Base-by-base conservation (phyloP, 1,284 basidiomycete species). In the Gomphus bonarii region DNA sequence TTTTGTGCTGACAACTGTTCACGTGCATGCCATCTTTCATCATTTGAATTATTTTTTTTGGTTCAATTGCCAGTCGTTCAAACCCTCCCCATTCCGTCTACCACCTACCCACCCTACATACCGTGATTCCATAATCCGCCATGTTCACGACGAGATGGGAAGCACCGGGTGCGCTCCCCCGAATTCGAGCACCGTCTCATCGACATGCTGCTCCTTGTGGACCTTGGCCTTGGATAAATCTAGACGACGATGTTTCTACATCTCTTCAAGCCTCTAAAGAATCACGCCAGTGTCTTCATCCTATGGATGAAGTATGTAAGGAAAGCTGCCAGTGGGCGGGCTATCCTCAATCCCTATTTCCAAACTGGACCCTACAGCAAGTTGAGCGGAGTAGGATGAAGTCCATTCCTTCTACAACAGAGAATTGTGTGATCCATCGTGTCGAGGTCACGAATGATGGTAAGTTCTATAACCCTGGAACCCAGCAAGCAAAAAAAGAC, bases 301-400 rank as follows among this genome's bases (percentile, higher is more conserved):
- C 22, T 56, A 38, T 60, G 61, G 42, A 46, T 64, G 42, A 62
- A 65, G 25, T 5, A 28, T 56, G 55, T 30, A 11, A 61, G 63
- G 54, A 65, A 28, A 57, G 65, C 56, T 80, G 25, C 25, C 3
- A 28, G 25, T 28, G 78, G 78, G 64, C 62, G 50, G 65, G 65
- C 7, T 80, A 80, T 58, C 78, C 79, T 14, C 71, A 76, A 52
- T 75, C 74, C 6, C 66, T 68, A 22, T 80, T 77, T 54, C 75
- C 74, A 30, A 81, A 80, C 60, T 79, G 79, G 79, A 78, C 75
- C 0, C 60, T 59, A 8, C 61, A 62, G 5, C 77, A 79, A 60
- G 72, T 78, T 10, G 8, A 57, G 0, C 67, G 72, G 49, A 78
- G 77, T 58, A 65, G 65, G 33, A 65, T 76, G 59, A 61, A 74